Base-by-base conservation (phyloP, 139 green algal species). In the Asterochloris erici region DNA sequence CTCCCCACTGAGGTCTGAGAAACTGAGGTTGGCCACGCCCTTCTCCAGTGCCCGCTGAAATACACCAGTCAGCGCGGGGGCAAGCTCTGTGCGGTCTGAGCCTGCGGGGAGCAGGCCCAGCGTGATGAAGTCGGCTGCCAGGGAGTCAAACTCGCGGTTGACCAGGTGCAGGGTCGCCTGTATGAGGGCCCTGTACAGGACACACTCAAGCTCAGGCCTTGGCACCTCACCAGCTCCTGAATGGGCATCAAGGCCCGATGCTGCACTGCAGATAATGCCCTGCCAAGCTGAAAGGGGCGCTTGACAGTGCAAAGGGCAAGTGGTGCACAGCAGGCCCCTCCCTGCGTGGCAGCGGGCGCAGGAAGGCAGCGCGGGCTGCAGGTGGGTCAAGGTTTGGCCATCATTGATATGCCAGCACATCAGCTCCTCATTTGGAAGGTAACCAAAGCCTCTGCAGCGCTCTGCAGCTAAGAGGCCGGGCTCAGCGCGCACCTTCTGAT, bases 91-190 rank as follows among this genome's bases (percentile, higher is more conserved):
- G 15, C 83, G 80, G 86, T 96, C 86, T 2, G 83, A 87, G 47
- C 89, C 92, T 9, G 85, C 82, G 0, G 94, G 94, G 79, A 98
- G 88, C 84, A 98, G 89, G 24, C 94, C 95, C 77, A 98, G 87
- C 28, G 84, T 85, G 14, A 96, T 85, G 82, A 97, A 96, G 85
- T 97, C 95, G 79, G 95, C 87, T 0, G 93, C 91, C 74, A 96
- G 85, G 11, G 82, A 83, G 4, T 86, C 84, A 68, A 89, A 94
- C 78, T 94, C 91, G 0, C 90, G 80, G 85, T 96, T 96, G 13
- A 98, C 93, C 81, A 98, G 82, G 86, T 98, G 95, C 82, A 98
- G 88, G 0, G 93, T 97, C 68, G 95, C 94, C 19, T 87, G 86
- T 60, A 98, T 95, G 19, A 96, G 88, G 62, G 82, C 82, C 77